A percentile compares a stretch with the other conserved stretches of the same genome.
phyloP scores from a whole-genome alignment of 192 early-diverging fungal species.

The Geranomyces michiganensis region DNA sequence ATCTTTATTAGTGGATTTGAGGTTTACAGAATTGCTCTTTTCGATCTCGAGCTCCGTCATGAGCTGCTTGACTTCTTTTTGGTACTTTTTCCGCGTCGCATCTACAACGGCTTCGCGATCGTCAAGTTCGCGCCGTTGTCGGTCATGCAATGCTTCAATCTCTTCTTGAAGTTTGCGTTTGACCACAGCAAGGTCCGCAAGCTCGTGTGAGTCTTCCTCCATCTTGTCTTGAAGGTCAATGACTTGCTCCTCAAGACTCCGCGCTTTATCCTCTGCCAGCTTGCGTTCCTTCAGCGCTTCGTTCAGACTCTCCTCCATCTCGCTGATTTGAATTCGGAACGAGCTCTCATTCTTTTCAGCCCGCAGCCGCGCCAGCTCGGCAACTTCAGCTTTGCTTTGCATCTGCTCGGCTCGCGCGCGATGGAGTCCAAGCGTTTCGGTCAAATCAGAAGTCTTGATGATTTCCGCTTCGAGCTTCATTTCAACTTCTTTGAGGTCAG shows the following conservation, averaged over 20 bases:
- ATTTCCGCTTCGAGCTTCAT: slow-evolving; percentile 65
- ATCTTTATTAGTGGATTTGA: slow-evolving; percentile 73
- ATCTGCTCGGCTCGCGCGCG: slow-evolving; percentile 58
- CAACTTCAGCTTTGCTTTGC: slow-evolving; percentile 62
- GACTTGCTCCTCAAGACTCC: slow-evolving; percentile 68
- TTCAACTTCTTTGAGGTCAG: slow-evolving; percentile 66
- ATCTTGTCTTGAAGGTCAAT: slow-evolving; percentile 74
- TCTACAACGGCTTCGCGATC: slow-evolving; percentile 74
- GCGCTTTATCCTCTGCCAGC: slow-evolving; percentile 65
- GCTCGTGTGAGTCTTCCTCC: slow-evolving; percentile 73
- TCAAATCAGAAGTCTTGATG: slow-evolving; percentile 59
- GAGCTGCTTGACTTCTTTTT: slow-evolving; percentile 80
- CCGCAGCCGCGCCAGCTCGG: slow-evolving; percentile 69
- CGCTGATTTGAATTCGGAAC: slow-evolving; percentile 65
- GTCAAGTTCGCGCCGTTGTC: slow-evolving; percentile 75
- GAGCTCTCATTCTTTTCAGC: slow-evolving; percentile 75
- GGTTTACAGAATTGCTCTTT: slow-evolving; percentile 53
- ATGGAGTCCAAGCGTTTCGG: slow-evolving; percentile 59
- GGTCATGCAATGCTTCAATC: slow-evolving; percentile 66
- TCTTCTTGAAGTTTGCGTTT: slow-evolving; percentile 81
- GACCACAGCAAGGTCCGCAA: slow-evolving; percentile 70
- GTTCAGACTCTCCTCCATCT: slow-evolving; percentile 68
- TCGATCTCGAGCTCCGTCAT: slow-evolving; percentile 80
- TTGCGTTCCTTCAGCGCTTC: slow-evolving; percentile 66
- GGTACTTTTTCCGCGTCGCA: slow-evolving; percentile 77